Base-by-base conservation (phyloP, 192 early-diverging fungal species). In the Entomortierella parvispora region DNA sequence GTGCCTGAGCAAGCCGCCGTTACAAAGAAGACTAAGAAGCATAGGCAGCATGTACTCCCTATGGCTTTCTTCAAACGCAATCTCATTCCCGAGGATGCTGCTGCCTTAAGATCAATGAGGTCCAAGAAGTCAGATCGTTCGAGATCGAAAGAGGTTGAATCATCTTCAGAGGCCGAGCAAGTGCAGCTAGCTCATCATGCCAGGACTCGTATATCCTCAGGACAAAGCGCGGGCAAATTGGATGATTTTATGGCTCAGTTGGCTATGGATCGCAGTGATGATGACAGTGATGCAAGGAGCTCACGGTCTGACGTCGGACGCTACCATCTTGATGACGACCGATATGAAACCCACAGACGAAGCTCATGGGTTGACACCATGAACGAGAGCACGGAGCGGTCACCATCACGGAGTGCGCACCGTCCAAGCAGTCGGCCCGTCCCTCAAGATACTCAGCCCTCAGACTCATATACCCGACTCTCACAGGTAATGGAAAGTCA, bases 171-270 rank as follows among this genome's bases (percentile, higher is more conserved):
- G 3, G 34, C 46, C 2, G 65, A 54, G 3, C 34, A n/a, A 23
- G 6, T 31, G 2, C 51, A 53, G 25, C 55, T 43, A 22, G 65
- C 74, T 2, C 74, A 77, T 23, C 63, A 66, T 25, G 74, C 74
- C 40, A 77, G 51, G 53, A 42, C 59, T n/a, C 52, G 74, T 15
- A 62, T 77, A 26, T 17, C 74, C 23, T 15, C 23, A 15, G 11
- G 18, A 18, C 53, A 64, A 54, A 61, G 61, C 23, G 56, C 29
- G 8, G 28, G 18, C 20, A 44, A 17, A 15, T 32, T 77, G 25
- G 18, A 56, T 2, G 54, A 64, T 25, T 68, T 68, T 63, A 57
- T 77, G 23, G 74, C 74, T 8, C 43, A 40, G 23, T 45, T 77
- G 2, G 74, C 65, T 14, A 51, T 40, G 26, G 74, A 77, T 18